Evolutionary conservation across 208 protist genomes (phyloP), one percentile per base, ranked within the genome.

Genomic region (Crithidia mellificae): DNA sequence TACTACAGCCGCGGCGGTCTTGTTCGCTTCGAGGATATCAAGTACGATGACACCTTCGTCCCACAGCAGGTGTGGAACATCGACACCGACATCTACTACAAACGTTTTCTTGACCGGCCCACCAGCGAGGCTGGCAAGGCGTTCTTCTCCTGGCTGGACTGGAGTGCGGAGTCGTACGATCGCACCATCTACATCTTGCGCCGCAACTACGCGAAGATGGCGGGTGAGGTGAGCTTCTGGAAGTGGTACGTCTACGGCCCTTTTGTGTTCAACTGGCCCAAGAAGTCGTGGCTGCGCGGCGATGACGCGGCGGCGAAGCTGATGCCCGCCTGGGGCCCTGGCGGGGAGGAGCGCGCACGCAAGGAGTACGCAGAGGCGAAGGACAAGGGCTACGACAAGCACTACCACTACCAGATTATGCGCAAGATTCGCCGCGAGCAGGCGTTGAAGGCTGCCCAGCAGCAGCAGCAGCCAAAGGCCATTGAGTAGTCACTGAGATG

Each of bases 331-430:
- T 96, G 91, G 88, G 91, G 91, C 68, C 81, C 83, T 0, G 88
- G 87, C 24, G 91, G 91, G 5, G 91, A 94, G 83, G 86, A 75
- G 62, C 86, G 91, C 41, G 91, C 55, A 20, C 81, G 91, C 22
- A 77, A 74, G 34, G 91, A 96, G 72, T 96, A 80, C 77, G 81
- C 72, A 1, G 75, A 78, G 30, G 88, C 91, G 8, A 88, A 91
- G 71, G 84, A 32, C 44, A 96, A 94, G 72, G 84, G 86, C 44
- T 92, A 81, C 63, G 80, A 96, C 61, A 92, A 93, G 71, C 64
- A 93, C 72, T 96, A 89, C 63, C 91, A 96, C 72, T 96, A 96
- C 67, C 91, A 94, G 62, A 94, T 94, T 49, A 96, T 94, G 91
- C 88, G 88, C 34, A 83, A 87, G 52, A 94, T 96, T 41, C 88